Base-by-base conservation (phyloP, 2,329 filamentous ascomycete species). In the Verticillium dahliae region DNA sequence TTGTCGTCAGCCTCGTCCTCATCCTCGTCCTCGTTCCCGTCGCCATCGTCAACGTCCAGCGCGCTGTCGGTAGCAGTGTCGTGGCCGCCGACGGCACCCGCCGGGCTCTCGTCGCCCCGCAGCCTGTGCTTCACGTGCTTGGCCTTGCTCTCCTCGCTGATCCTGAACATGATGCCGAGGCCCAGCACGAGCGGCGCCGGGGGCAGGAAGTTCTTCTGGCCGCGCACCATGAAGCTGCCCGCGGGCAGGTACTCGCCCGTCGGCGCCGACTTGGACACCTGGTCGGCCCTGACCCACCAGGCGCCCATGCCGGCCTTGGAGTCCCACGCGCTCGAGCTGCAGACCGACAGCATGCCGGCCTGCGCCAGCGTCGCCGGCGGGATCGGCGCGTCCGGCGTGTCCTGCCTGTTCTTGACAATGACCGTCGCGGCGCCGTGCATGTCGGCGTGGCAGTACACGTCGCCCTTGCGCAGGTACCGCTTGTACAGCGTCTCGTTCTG, bases 401-500 rank as follows among this genome's bases (percentile, higher is more conserved):
- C 85, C 0, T 88, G 82, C 61, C 90, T 90, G 73, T 98, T 98
- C 77, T 96, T 97, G 71, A 99, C 89, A 61, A 99, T 82, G 60
- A 97, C 86, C n/a, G 86, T 88, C 0, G 91, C 84, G 1, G 95
- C 92, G 31, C 92, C 93, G 60, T 90, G 85, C 14, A 97, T 76
- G 71, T 98, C 94, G 0, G 95, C 93, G 70, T 97, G 91, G 6
- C 97, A 89, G 70, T 96, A 98, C 6, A 96, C 78, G 70, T 99
- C 95, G 4, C 94, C 95, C 70, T 92, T 96, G 65, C 88, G 89
- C 55, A 99, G 77, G 69, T 98, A 89, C 31, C 86, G 86, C 64
- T 88, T 87, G 77, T 98, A 99, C n/a, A 99, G 80, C 50, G 93
- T 88, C 73, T 99, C 95, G 69, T 90, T 92, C 72, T 99, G 95